phyloP scores from a whole-genome alignment of 768 basidiomycete genomes.

The Crucibulum laeve region DNA sequence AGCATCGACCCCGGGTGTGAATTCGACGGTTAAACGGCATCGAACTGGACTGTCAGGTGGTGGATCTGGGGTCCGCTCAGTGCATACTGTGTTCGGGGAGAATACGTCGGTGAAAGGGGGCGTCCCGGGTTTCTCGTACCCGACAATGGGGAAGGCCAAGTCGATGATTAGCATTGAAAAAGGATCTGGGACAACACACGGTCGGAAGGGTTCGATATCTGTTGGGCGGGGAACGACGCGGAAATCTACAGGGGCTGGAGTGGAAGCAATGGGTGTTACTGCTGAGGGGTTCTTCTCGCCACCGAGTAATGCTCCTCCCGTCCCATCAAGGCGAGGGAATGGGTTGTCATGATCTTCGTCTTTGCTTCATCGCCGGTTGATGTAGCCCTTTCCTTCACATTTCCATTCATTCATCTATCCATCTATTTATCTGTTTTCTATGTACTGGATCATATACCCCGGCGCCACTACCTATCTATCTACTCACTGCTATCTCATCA shows the following conservation, averaged over 20 bases:
- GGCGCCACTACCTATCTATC: too few relatives aligned
- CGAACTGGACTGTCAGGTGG: slow-evolving; percentile 16
- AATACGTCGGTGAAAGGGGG: slow-evolving; percentile 15
- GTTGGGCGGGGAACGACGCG: slow-evolving; percentile 57
- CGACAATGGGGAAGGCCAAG: slow-evolving; percentile 35
- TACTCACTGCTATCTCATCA: too few relatives aligned
- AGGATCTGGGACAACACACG: slow-evolving; percentile 20
- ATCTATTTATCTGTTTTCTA: too few relatives aligned
- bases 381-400: too few relatives aligned
- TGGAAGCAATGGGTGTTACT: slow-evolving; percentile 72
- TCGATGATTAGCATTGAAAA: slow-evolving; percentile 70
- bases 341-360: too few relatives aligned
- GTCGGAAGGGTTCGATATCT: slow-evolving; percentile 55
- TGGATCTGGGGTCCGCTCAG: slow-evolving; percentile 12
- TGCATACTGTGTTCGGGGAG: slow-evolving; percentile 17
- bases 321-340: slow-evolving; percentile 18
- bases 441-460: too few relatives aligned
- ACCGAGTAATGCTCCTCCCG: slow-evolving; percentile 34
- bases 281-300: slow-evolving; percentile 76
- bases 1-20: slow-evolving; percentile 11
- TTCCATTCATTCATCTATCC: too few relatives aligned
- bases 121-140: slow-evolving; percentile 14
- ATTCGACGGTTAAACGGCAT: slow-evolving; percentile 15
- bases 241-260: slow-evolving; percentile 68
- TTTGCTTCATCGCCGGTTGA: too few relatives aligned